Base-by-base conservation (phyloP, 495 filamentous ascomycete species). In the Xylaria flabelliformis region DNA sequence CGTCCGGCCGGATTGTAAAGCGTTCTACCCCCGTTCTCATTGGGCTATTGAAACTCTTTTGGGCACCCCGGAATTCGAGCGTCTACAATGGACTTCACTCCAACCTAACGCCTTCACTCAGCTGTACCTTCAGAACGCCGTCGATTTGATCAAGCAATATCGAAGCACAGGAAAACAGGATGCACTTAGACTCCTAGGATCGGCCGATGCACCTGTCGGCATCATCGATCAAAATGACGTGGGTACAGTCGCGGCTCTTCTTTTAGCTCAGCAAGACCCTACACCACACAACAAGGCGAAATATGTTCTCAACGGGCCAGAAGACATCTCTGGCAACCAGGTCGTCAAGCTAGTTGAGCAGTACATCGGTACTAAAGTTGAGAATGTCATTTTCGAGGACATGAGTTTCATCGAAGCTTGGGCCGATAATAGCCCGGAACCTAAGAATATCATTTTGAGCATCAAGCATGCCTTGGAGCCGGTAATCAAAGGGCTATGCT, bases 11-110 rank as follows among this genome's bases (percentile, higher is more conserved):
- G 80, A 85, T 70, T 78, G 55, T 48, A 29, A 29, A 15, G 78
- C 79, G 8, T 85, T 84, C 72, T 86, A 86, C 65, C 36, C 83
- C 24, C 83, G 84, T 42, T 21, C 73, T 0, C 84, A 86, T 64
- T 86, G 84, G 83, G 84, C 84, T 0, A 81, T 86, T 59, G 84
- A 85, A 74, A 36, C 77, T 36, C 72, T 86, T 1, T 77, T 86
- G 4, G 53, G 62, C 58, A 77, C 83, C 21, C 80, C 81, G 0
- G 80, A 84, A 58, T 84, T 85, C 72, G 62, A 32, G n/a, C 50
- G 36, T 39, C 41, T 86, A 61, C 78, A 84, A 62, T 86, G 83
- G 84, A 84, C 84, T 0, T 85, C 84, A 0, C 81, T 86, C 21
- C 84, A 84, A 71, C 80, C 84, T 0, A 85, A 85, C 58, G 8